A percentile compares a stretch with the other conserved stretches of the same genome.
These are phyloP conservation scores for Cercospora citrullina DNA, from an alignment of 2,329 filamentous ascomycete species.

Conservation along the genomic window DNA sequence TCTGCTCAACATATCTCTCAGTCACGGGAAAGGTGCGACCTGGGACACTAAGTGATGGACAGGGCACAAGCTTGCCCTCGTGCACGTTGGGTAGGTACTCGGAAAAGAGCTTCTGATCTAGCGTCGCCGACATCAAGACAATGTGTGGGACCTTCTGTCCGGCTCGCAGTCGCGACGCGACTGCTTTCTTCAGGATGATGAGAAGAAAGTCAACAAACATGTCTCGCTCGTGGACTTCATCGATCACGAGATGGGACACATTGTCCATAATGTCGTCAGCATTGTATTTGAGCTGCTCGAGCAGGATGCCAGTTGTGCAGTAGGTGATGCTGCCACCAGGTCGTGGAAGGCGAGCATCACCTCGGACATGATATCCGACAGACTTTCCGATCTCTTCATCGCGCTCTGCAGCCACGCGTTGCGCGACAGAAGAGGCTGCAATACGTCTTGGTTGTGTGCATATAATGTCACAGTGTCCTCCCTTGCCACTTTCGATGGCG, in stretches of 20 bases:
- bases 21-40: slow-evolving; percentile 48
- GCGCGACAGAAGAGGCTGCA: slow-evolving; percentile 50
- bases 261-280: slow-evolving; percentile 44
- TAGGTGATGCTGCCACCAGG: slow-evolving; percentile 48
- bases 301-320: slow-evolving; percentile 53
- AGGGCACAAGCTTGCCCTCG: slow-evolving; percentile 38
- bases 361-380: slow-evolving; percentile 52
- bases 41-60: slow-evolving; percentile 47
- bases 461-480: slow-evolving; percentile 51
- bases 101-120: slow-evolving; percentile 49
- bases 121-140: slow-evolving; percentile 53
- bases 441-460: slow-evolving; percentile 54
- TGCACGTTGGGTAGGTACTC: slow-evolving; percentile 44
- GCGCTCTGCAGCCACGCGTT: slow-evolving; percentile 50
- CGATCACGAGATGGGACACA: slow-evolving; percentile 52
- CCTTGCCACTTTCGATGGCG: slow-evolving; percentile 42
- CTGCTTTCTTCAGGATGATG: slow-evolving; percentile 47
- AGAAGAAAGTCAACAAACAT: slow-evolving; percentile 50
- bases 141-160: slow-evolving; percentile 46
- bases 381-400: slow-evolving; percentile 43
- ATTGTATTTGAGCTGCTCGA: slow-evolving; percentile 47
- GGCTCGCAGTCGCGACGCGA: slow-evolving; percentile 39
- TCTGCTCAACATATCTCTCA: slow-evolving; percentile 46
- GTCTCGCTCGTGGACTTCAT: slow-evolving; percentile 54
- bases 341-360: slow-evolving; percentile 41